Evolutionary conservation across 2,329 filamentous ascomycete genomes (phyloP).

Genomic region (Penicillium brasilianum): DNA sequence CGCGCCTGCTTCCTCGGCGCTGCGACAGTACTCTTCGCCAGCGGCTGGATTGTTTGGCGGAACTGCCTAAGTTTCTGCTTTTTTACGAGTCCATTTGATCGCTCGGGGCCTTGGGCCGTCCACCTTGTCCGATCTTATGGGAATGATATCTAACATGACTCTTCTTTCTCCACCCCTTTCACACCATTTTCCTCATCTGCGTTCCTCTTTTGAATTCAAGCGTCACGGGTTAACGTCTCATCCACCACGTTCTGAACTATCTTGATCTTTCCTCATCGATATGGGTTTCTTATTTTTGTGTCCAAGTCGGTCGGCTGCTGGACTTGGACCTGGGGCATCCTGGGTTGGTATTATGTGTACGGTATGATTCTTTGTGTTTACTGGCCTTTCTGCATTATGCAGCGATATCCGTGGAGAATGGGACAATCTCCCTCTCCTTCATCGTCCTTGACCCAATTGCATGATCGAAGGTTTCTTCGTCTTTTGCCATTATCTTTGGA

Average conservation of each 20-base stretch:
- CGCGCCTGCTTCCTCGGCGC: conserved; percentile 37
- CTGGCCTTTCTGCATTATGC: conserved; percentile 38
- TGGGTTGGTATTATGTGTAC: conserved; percentile 34
- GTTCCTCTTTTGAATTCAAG: conserved; percentile 27
- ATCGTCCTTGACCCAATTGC: conserved; percentile 39
- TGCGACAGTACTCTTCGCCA: conserved; percentile 47
- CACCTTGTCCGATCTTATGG: conserved; percentile 17
- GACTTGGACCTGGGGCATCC: conserved; percentile 29
- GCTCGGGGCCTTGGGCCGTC: neutral
- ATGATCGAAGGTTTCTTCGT: conserved; percentile 39
- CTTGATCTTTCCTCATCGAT: conserved; percentile 19
- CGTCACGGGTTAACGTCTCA: conserved; percentile 36
- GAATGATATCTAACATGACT: conserved; percentile 27
- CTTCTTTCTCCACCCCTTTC: conserved; percentile 17
- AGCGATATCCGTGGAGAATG: conserved; percentile 42
- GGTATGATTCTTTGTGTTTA: conserved; percentile 27
- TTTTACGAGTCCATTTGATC: neutral
- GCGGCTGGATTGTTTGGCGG: conserved; percentile 43
- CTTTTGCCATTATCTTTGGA: conserved; percentile 9
- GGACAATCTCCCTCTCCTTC: conserved; percentile 34
- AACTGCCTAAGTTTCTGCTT: conserved; percentile 21
- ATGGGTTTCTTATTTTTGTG: conserved; percentile 17
- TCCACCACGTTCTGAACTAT: conserved; percentile 23
- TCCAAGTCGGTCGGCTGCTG: conserved; percentile 27
- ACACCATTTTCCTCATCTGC: conserved; percentile 17